phyloP scores from a whole-genome alignment of 805 yeast species.

The Scheffersomyces ergatensis region DNA sequence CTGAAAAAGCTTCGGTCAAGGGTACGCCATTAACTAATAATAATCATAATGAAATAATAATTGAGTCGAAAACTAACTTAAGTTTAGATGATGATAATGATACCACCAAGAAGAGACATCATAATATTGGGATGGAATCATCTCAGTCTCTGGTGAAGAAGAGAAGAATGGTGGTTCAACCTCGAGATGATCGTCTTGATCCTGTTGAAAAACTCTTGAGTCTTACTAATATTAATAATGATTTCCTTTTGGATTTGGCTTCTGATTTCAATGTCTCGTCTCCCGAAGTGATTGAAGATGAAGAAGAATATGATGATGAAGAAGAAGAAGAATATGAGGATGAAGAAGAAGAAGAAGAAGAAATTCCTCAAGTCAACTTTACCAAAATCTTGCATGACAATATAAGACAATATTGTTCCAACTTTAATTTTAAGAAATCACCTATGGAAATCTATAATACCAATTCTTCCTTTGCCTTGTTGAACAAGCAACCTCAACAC shows the following conservation, averaged over 20 bases:
- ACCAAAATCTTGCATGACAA: conserved; percentile 38
- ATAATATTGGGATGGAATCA: conserved; percentile 3
- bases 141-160: no score
- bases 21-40: conserved; percentile 4
- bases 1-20: conserved; percentile 16
- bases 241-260: conserved; percentile 23
- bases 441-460: conserved; percentile 26
- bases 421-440: conserved; percentile 17
- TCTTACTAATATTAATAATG: conserved; percentile 28
- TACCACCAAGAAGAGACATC: conserved; percentile 2
- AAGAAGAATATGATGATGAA: conserved; percentile 11
- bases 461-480: conserved; percentile 30
- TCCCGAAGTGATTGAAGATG: neutral
- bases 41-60: neutral
- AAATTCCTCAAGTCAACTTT: conserved; percentile 25
- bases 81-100: no score
- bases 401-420: conserved; percentile 29
- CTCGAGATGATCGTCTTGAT: conserved; percentile 31
- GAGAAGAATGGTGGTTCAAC: conserved; percentile 3
- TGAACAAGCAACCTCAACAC: conserved; percentile 14
- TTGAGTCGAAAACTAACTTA: no score
- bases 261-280: conserved; percentile 1
- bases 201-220: conserved; percentile 42
- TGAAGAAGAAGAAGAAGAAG: conserved; percentile 2
- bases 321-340: conserved; percentile 6